Evolutionary conservation across 805 yeast species (phyloP).

Genomic region (Saccharomycopsis sp.): DNA sequence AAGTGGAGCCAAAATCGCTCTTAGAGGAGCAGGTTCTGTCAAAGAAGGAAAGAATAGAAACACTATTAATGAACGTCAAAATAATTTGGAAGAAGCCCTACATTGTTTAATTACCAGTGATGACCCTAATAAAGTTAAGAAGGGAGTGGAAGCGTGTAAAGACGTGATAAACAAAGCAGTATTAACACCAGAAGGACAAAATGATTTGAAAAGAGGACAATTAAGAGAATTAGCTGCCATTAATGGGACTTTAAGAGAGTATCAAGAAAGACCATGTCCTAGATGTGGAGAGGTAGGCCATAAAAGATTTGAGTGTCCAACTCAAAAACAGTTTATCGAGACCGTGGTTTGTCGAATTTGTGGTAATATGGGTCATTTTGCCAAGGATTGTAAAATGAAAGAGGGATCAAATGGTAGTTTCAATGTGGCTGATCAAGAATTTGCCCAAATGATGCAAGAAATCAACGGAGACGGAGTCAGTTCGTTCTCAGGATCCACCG

Average conservation of each 20-base stretch:
- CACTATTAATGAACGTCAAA: constrained; percentile 36
- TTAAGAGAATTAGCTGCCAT: constrained; percentile 84
- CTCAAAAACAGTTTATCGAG: constrained; percentile 37
- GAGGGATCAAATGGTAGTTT: constrained; percentile 7
- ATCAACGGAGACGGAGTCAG: constrained; percentile 28
- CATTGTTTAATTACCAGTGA: constrained; percentile 87
- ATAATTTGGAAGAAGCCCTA: constrained; percentile 66
- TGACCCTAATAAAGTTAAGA: constrained; percentile 60
- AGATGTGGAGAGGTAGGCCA: constrained; percentile 62
- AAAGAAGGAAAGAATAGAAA: constrained; percentile 71
- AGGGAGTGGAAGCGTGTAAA: constrained; percentile 66
- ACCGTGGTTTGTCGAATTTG: constrained; percentile 64
- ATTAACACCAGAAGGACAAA: constrained; percentile 85
- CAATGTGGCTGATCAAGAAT: constrained; percentile 34
- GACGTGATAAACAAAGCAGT: constrained; percentile 76
- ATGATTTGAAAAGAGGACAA: constrained; percentile 84
- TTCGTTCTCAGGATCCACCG: too few species aligned
- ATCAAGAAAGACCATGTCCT: constrained; percentile 51
- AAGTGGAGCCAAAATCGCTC: constrained; percentile 70
- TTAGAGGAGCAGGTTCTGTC: constrained; percentile 92
- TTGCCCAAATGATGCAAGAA: constrained; percentile 41
- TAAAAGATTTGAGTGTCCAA: constrained; percentile 54
- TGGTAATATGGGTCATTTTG: constrained; percentile 78
- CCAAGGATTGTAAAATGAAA: constrained; percentile 66
- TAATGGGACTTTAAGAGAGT: constrained; percentile 90